A percentile compares a stretch with the other conserved stretches of the same genome.
These are phyloP conservation scores for Phytophthora tentaculata DNA, from an alignment of 352 stramenopile genomes.

Conservation along the genomic window DNA sequence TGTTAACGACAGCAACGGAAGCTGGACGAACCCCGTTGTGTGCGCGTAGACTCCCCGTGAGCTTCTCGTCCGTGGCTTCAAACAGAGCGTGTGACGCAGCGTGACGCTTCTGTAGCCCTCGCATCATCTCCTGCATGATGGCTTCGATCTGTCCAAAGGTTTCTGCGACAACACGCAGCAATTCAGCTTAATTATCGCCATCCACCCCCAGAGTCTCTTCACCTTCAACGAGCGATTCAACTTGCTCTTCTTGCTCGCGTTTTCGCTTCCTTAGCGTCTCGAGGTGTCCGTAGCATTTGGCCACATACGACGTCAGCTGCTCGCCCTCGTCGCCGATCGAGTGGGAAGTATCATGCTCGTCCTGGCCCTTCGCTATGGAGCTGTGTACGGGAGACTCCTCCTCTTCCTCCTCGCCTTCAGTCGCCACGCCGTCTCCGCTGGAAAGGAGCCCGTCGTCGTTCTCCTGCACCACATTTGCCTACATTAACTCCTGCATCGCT, in stretches of 20 bases:
- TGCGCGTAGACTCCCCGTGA: slow-evolving; percentile 32
- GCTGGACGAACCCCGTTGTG: slow-evolving; percentile 44
- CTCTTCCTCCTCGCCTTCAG: slow-evolving; percentile 43
- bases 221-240: slow-evolving; percentile 64
- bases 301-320: slow-evolving; percentile 48
- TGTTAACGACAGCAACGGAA: not conserved
- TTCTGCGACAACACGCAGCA: slow-evolving; percentile 23
- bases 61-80: slow-evolving; percentile 34
- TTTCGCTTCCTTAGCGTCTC: slow-evolving; percentile 59
- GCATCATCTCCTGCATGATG: slow-evolving; percentile 53
- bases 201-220: not conserved
- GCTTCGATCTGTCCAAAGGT: slow-evolving; percentile 49
- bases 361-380: slow-evolving; percentile 9
- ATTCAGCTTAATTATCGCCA: not conserved
- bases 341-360: not conserved
- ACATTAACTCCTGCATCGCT: not conserved
- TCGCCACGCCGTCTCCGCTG: slow-evolving; percentile 37
- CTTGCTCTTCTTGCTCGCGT: slow-evolving; percentile 56
- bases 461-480: slow-evolving; percentile 19
- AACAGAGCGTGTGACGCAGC: slow-evolving; percentile 43
- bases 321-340: slow-evolving; percentile 27
- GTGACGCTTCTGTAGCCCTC: slow-evolving; percentile 43
- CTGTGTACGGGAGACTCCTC: slow-evolving; percentile 13
- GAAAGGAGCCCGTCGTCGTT: slow-evolving; percentile 29
- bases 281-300: slow-evolving; percentile 47